Evolutionary conservation across 139 green algal species (phyloP).

Genomic region (Diplosphaera chodatii): DNA sequence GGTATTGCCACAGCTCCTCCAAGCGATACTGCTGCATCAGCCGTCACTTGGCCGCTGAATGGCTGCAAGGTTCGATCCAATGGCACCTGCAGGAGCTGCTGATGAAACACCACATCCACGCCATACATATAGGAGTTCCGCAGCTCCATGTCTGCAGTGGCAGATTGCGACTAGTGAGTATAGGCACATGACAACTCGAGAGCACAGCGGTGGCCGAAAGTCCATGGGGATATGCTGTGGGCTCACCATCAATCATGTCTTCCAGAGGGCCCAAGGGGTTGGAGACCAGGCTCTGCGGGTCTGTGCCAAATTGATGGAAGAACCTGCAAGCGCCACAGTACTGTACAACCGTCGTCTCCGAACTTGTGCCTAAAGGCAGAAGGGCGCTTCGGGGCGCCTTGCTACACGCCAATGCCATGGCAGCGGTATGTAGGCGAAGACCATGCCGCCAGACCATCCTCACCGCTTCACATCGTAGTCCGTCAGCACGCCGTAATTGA

Average conservation of each 20-base stretch:
- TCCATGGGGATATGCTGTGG: neutral
- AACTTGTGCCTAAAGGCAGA: no score
- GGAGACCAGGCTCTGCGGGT: no score
- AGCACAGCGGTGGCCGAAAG: no score
- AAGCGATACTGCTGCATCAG: neutral
- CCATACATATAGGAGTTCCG: neutral
- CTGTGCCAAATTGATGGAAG: neutral
- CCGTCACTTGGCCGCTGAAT: neutral
- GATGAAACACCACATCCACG: neutral
- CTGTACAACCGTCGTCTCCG: no score
- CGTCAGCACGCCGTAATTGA: neutral
- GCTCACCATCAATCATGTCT: neutral
- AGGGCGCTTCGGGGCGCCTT: no score
- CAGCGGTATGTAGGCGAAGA: no score
- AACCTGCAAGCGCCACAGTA: no score
- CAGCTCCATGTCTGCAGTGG: neutral
- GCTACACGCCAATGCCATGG: no score
- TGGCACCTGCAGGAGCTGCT: neutral
- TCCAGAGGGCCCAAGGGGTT: neutral
- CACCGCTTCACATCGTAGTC: neutral
- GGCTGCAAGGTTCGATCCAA: neutral
- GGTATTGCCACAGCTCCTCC: no score
- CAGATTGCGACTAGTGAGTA: neutral
- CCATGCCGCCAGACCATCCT: no score
- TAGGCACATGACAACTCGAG: no score